Percentiles rank a stretch among this genome's conserved stretches.
Conservation (phyloP, 768 basidiomycete genomes). For the Chlorophyllum brunneum region DNA sequence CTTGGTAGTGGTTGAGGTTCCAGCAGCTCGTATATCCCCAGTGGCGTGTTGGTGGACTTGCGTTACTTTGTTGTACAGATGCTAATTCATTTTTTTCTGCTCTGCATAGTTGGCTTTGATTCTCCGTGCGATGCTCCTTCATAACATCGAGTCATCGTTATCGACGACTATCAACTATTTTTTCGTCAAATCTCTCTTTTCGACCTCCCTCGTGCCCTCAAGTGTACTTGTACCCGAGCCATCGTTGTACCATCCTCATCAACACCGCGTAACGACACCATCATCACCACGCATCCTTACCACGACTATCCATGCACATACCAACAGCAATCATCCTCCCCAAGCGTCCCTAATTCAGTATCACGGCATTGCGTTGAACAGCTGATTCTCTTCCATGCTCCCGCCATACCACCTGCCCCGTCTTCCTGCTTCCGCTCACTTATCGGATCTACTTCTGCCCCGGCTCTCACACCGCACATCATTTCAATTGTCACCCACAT, state of each 20-base stretch:
- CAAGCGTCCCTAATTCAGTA: not conserved
- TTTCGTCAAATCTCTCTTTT: not conserved
- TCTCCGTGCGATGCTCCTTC: too few relatives aligned
- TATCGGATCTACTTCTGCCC: too few relatives aligned
- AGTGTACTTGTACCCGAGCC: not conserved
- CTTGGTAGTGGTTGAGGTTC: too few relatives aligned
- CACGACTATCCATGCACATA: not conserved
- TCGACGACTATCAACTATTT: not conserved
- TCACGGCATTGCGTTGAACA: not conserved
- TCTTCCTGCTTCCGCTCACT: too few relatives aligned
- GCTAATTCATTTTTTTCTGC: not conserved
- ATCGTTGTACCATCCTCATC: not conserved
- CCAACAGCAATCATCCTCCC: not conserved
- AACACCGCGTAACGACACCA: not conserved
- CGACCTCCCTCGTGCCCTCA: not conserved
- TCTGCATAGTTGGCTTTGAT: not conserved
- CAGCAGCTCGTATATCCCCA: not conserved
- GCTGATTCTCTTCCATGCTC: not conserved
- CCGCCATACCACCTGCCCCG: not conserved
- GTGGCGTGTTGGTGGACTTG: not conserved
- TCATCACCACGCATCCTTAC: too few relatives aligned
- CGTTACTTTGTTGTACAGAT: not conserved
- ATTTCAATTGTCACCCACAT: too few relatives aligned
- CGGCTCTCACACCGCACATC: too few relatives aligned
- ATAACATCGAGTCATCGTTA: too few relatives aligned